A percentile compares a stretch with the other conserved stretches of the same genome.
Conservation (phyloP, 2,329 filamentous ascomycete genomes). For the Ceratocystis variospora region DNA sequence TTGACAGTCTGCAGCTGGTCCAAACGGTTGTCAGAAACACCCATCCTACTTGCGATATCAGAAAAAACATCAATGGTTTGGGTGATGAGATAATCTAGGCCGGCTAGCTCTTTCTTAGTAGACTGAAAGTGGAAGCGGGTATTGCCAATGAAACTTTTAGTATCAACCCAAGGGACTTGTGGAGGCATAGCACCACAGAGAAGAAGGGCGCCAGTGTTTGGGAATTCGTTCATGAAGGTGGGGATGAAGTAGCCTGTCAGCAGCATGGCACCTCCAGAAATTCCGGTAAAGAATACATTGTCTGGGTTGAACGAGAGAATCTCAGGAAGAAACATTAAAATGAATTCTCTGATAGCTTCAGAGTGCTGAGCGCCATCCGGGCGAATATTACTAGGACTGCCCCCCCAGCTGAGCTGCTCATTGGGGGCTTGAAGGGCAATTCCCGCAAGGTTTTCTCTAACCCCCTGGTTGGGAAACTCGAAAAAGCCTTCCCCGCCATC, state of each 20-base stretch:
- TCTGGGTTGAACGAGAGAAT: slow-evolving; percentile 39
- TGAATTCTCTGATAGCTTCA: slow-evolving; percentile 40
- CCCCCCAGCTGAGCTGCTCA: slow-evolving; percentile 39
- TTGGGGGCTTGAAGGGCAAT: slow-evolving; percentile 42
- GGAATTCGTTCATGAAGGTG: slow-evolving; percentile 38
- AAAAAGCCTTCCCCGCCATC: slow-evolving; percentile 47
- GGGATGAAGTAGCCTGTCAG: slow-evolving; percentile 46
- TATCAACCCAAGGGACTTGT: slow-evolving; percentile 36
- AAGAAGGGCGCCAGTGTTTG: slow-evolving; percentile 38
- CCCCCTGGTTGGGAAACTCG: slow-evolving; percentile 42
- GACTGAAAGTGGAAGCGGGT: slow-evolving; percentile 45
- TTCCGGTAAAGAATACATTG: slow-evolving; percentile 44
- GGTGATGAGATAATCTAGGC: slow-evolving; percentile 33
- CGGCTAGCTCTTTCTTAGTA: slow-evolving; percentile 36
- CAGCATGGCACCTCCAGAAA: slow-evolving; percentile 40
- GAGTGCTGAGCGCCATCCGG: slow-evolving; percentile 43
- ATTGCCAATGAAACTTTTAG: slow-evolving; percentile 29
- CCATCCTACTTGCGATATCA: slow-evolving; percentile 26
- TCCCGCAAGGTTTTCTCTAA: slow-evolving; percentile 38
- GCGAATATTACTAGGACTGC: slow-evolving; percentile 38
- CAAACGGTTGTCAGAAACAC: slow-evolving; percentile 32
- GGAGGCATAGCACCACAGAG: slow-evolving; percentile 43
- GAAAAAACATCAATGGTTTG: slow-evolving; percentile 36
- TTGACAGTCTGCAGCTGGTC: slow-evolving; percentile 43
- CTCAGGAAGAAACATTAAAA: slow-evolving; percentile 40